Evolutionary conservation across 73 alveolate species (phyloP).

Genomic region (Paramecium primaurelia): DNA sequence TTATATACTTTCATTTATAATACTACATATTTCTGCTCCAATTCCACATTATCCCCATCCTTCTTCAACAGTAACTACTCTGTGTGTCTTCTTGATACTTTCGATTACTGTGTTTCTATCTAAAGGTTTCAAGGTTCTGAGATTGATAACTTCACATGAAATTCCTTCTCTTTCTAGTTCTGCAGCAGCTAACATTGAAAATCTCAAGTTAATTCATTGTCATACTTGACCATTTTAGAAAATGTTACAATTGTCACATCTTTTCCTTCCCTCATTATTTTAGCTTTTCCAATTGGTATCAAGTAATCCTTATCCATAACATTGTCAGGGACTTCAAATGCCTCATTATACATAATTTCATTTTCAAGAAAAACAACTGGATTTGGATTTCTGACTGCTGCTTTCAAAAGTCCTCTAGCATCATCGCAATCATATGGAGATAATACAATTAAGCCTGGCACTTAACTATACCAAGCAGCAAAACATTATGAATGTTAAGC

Average conservation of each 20-base stretch:
- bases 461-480: slow-evolving; percentile 88
- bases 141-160: slow-evolving; percentile 76
- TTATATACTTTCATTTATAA: slow-evolving; percentile 71
- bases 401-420: slow-evolving; percentile 81
- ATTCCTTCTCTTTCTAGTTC: slow-evolving; percentile 74
- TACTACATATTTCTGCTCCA: slow-evolving; percentile 89
- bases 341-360: slow-evolving; percentile 84
- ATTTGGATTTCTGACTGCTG: slow-evolving; percentile 85
- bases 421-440: slow-evolving; percentile 88
- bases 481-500: slow-evolving; percentile 92
- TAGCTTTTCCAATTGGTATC: slow-evolving; percentile 85
- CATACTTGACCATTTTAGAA: slow-evolving; percentile 78
- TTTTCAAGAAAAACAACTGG: slow-evolving; percentile 92
- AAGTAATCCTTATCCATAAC: slow-evolving; percentile 77
- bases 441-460: slow-evolving; percentile 88
- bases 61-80: slow-evolving; percentile 90
- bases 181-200: slow-evolving; percentile 82
- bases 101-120: slow-evolving; percentile 77
- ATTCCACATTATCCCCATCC: slow-evolving; percentile 92
- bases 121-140: slow-evolving; percentile 81
- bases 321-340: slow-evolving; percentile 73
- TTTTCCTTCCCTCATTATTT: slow-evolving; percentile 77
- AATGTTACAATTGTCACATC: slow-evolving; percentile 84
- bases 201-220: not conserved
- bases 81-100: slow-evolving; percentile 83